Conservation (phyloP, 805 yeast species). For the Zygosaccharomyces kombuchaensis region DNA sequence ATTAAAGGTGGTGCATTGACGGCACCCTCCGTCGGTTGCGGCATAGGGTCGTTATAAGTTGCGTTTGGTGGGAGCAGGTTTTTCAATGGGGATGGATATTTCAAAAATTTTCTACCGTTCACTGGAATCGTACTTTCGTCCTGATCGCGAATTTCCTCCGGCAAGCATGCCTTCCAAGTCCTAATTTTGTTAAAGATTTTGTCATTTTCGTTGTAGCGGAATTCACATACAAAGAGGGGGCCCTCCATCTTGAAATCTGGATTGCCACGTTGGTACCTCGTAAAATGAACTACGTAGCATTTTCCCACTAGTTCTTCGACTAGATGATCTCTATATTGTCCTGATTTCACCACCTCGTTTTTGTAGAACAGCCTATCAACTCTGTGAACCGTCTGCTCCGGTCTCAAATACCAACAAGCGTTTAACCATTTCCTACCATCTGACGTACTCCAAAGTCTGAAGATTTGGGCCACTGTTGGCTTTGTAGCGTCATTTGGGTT, state of each 20-base stretch:
- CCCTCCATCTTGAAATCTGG: slow-evolving; percentile 77
- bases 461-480: slow-evolving; percentile 92
- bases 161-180: slow-evolving; percentile 98
- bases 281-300: slow-evolving; percentile 90
- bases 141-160: slow-evolving; percentile 85
- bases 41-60: slow-evolving; percentile 64
- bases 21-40: slow-evolving; percentile 77
- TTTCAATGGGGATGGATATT: slow-evolving; percentile 80
- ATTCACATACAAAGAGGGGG: slow-evolving; percentile 90
- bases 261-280: slow-evolving; percentile 92
- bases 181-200: slow-evolving; percentile 90
- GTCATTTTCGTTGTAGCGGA: slow-evolving; percentile 86
- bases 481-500: slow-evolving; percentile 85
- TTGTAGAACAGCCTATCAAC: slow-evolving; percentile 84
- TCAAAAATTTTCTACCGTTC: slow-evolving; percentile 59
- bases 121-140: slow-evolving; percentile 80
- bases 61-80: slow-evolving; percentile 74
- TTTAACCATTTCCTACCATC: slow-evolving; percentile 86
- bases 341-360: slow-evolving; percentile 94
- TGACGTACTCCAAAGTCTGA: slow-evolving; percentile 79
- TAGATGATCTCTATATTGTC: slow-evolving; percentile 91
- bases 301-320: slow-evolving; percentile 88
- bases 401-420: slow-evolving; percentile 96
- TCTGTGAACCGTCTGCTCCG: slow-evolving; percentile 96
- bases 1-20: slow-evolving; percentile 89